Base-by-base conservation (phyloP, 2,329 filamentous ascomycete species). In the Calcarisporium arbuscula region DNA sequence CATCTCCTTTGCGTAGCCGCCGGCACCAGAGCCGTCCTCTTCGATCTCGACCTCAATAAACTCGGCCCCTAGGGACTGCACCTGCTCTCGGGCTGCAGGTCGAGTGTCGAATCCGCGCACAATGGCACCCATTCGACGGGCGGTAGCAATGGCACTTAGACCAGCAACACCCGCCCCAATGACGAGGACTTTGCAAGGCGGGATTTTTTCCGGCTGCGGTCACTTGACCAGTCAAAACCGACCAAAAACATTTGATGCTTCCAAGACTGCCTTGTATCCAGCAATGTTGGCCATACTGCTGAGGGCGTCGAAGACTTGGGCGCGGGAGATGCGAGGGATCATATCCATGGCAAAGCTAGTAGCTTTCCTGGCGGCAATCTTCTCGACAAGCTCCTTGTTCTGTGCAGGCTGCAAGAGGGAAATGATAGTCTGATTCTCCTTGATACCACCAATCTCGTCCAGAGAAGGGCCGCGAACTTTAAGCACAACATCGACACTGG, bases 261-360 rank as follows among this genome's bases (percentile, higher is more conserved):
- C 87, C 28, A 94, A 66, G 2, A 94, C 85, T 26, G 87, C 88
- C 60, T 94, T 94, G 64, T 95, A 95, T 1, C 88, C 88, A 16
- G 87, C 85, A 62, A 94, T 94, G 49, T 94, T 94, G 40, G 88
- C 87, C 88, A 94, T 94, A 8, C 85, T 92, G 57, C 85, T 88
- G 36, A 94, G 68, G 1, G 86, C 87, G 60, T 94, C 87, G 49
- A 94, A 94, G 1, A 85, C 80, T 55, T 94, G 88, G 2, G 88
- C 87, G 30, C 88, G 77, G 2, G 87, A 94, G 48, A 94, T 94
- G 26, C 88, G 79, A 12, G 88, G 88, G 34, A 95, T 82, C 78
- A 89, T 82, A 54, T 95, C 88, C 87, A 95, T 94, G 16, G 88
- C 86, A 53, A 95, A 92, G 12, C 77, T 67, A 1, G 85, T 94